Conservation (phyloP, 1,284 basidiomycete species). For the Coriolopsis trogii region DNA sequence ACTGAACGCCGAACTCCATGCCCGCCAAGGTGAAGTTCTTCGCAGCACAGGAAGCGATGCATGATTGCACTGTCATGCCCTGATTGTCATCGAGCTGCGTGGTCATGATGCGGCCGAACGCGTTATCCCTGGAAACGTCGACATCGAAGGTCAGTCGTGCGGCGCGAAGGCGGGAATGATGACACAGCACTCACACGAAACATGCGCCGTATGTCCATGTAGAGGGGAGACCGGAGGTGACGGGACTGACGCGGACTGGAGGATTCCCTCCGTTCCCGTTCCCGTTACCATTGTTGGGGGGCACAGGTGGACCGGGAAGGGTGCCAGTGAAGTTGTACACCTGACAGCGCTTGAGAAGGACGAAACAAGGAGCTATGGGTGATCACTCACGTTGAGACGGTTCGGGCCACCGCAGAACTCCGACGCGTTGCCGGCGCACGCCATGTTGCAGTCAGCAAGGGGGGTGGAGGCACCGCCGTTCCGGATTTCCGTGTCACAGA, state of each 20-base stretch:
- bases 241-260: conserved; percentile 44
- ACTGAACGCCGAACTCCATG: conserved; percentile 55
- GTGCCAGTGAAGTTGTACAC: conserved; percentile 70
- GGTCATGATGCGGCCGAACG: conserved; percentile 40
- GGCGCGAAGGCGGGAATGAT: neutral
- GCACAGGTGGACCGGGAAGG: conserved; percentile 44
- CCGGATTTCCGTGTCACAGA: conserved; percentile 52
- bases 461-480: conserved; percentile 50
- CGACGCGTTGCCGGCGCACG: conserved; percentile 58
- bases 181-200: conserved; percentile 51
- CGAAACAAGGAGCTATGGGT: neutral
- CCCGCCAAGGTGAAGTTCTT: conserved; percentile 43
- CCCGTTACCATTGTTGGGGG: conserved; percentile 41
- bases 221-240: conserved; percentile 50
- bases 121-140: conserved; percentile 38
- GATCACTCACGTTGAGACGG: conserved; percentile 33
- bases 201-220: conserved; percentile 56
- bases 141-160: neutral
- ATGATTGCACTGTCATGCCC: conserved; percentile 42
- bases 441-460: conserved; percentile 61
- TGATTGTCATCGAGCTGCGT: conserved; percentile 37
- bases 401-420: conserved; percentile 71
- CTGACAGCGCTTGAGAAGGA: conserved; percentile 20
- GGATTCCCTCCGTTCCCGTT: conserved; percentile 37
- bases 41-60: conserved; percentile 37